A percentile compares a stretch with the other conserved stretches of the same genome.
Evolutionary conservation across 2,329 filamentous ascomycete genomes (phyloP).

Genomic region (Ophiosphaerella korrae): DNA sequence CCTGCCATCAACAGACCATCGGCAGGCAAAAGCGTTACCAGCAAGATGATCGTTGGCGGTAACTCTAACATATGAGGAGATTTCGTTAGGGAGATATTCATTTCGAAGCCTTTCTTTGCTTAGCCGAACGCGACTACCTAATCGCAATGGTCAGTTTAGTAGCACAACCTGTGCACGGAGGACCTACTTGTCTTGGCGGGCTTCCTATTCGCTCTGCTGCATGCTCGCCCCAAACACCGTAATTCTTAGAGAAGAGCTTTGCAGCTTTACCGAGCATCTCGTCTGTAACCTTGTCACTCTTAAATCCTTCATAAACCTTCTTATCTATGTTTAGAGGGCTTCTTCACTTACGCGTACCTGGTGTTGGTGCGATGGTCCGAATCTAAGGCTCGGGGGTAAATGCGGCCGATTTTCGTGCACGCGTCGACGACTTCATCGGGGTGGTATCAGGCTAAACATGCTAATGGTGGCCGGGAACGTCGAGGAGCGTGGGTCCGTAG

Average conservation of each 20-base stretch:
- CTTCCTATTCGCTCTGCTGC: constrained; percentile 17
- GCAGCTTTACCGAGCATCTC: constrained; percentile 45
- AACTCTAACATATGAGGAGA: constrained; percentile 27
- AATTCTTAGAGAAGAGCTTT: constrained; percentile 43
- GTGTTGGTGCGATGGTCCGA: too few relatives aligned
- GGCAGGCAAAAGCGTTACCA: too few relatives aligned
- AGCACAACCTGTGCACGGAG: not conserved
- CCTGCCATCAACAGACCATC: too few relatives aligned
- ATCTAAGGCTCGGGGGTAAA: too few relatives aligned
- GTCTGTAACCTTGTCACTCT: constrained; percentile 39
- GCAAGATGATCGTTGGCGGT: too few relatives aligned
- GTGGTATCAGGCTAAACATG: too few relatives aligned
- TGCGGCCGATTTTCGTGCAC: too few relatives aligned
- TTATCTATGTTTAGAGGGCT: too few relatives aligned
- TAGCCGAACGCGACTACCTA: constrained; percentile 20
- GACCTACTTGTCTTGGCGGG: constrained; percentile 25
- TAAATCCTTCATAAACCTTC: constrained; percentile 1
- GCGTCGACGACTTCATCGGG: too few relatives aligned
- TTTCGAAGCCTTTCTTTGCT: constrained; percentile 25
- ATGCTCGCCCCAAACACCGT: constrained; percentile 39
- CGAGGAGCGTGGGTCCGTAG: too few relatives aligned
- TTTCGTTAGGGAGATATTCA: constrained; percentile 30
- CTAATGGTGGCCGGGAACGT: too few relatives aligned
- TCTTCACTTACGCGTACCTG: too few relatives aligned
- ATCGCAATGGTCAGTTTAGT: constrained; percentile 9